Evolutionary conservation across 2,329 filamentous ascomycete species (phyloP).

Genomic region (Fusarium oxysporum): DNA sequence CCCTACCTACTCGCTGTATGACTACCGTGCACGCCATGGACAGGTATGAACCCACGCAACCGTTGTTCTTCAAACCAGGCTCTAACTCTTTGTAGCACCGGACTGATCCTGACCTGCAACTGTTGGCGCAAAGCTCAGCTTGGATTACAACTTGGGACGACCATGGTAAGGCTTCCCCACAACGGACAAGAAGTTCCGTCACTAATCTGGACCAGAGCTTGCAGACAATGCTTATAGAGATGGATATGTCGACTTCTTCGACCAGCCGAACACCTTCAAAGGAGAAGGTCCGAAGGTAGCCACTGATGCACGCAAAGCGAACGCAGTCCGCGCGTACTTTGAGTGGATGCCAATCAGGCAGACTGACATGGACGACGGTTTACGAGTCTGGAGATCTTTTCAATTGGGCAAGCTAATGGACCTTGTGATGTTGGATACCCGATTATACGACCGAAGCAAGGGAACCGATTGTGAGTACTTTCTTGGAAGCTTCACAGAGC

Average conservation of each 20-base stretch:
- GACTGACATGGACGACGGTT: constrained; percentile 1
- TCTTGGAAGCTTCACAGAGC: accelerated
- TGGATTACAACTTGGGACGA: constrained; percentile 11
- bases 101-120: background rate
- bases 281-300: background rate
- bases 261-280: background rate
- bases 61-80: accelerated
- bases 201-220: background rate
- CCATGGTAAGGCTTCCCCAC: background rate
- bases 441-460: constrained; percentile 6
- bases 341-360: constrained; percentile 14
- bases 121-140: background rate
- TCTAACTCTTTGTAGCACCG: background rate
- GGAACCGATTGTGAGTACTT: background rate
- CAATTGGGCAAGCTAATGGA: constrained; percentile 4
- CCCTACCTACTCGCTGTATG: background rate
- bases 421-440: background rate
- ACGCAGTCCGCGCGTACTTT: constrained; percentile 3
- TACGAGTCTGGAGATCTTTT: background rate
- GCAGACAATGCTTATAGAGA: constrained; percentile 4
- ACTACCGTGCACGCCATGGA: background rate
- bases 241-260: background rate
- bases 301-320: constrained; percentile 1
- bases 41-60: background rate
- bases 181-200: accelerated